Conservation (phyloP, 768 basidiomycete genomes). For the Trametes sanguinea region DNA sequence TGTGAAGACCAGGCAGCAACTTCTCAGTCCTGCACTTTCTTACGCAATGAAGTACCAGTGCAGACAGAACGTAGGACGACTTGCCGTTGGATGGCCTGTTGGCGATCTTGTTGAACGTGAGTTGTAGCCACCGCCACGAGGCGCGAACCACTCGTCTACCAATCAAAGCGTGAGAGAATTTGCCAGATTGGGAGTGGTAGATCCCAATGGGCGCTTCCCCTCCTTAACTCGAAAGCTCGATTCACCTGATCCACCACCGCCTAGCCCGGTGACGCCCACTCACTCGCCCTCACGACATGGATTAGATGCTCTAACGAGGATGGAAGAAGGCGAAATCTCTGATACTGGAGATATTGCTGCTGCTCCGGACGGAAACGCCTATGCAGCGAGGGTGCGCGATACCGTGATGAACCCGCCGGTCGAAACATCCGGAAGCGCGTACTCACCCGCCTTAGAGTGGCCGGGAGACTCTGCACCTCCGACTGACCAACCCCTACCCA, state of each 20-base stretch:
- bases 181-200: constrained; percentile 9
- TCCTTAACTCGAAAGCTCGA: neutral
- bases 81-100: neutral
- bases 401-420: neutral
- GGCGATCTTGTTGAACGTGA: neutral
- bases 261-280: neutral
- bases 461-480: constrained; percentile 41
- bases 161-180: constrained; percentile 13
- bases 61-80: no score
- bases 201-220: constrained; percentile 16
- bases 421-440: constrained; percentile 24
- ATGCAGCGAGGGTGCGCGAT: constrained; percentile 3
- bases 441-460: constrained; percentile 64
- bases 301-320: neutral
- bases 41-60: no score
- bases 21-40: no score
- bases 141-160: constrained; percentile 10
- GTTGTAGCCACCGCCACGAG: constrained; percentile 20
- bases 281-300: neutral
- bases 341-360: neutral
- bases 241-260: neutral
- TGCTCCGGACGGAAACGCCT: neutral
- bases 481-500: neutral
- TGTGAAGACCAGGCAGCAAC: no score
- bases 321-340: constrained; percentile 18